Evolutionary conservation across 768 basidiomycete genomes (phyloP).

Genomic region (Hypholoma sublateritium): DNA sequence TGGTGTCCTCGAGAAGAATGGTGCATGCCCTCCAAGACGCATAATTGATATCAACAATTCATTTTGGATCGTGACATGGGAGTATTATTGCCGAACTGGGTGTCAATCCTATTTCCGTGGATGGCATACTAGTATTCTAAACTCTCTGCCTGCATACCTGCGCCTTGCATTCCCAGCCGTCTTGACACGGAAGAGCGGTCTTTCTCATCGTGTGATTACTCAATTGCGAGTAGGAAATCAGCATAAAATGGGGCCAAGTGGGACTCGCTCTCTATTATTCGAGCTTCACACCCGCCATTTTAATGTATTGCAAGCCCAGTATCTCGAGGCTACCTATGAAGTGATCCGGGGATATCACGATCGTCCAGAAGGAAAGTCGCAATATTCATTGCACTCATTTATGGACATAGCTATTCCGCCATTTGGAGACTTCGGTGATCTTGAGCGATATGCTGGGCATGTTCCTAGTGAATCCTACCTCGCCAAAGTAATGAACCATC

Average conservation of each 20-base stretch:
- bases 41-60: background rate
- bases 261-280: background rate
- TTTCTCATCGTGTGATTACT: background rate
- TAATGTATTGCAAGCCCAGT: background rate
- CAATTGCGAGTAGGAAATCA: background rate
- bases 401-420: background rate
- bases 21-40: background rate
- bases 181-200: background rate
- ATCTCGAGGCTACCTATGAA: background rate
- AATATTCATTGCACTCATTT: background rate
- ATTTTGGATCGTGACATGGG: background rate
- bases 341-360: background rate
- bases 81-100: background rate
- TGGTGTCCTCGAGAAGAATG: background rate
- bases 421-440: background rate
- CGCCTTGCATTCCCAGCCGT: background rate
- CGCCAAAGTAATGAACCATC: slow-evolving; percentile 19
- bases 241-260: background rate
- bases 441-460: slow-evolving; percentile 16
- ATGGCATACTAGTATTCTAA: background rate
- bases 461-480: slow-evolving; percentile 22
- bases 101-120: background rate
- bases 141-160: background rate
- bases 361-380: background rate
- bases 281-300: background rate